Conservation (phyloP, 495 filamentous ascomycete species). For the Diplogelasinospora grovesii region DNA sequence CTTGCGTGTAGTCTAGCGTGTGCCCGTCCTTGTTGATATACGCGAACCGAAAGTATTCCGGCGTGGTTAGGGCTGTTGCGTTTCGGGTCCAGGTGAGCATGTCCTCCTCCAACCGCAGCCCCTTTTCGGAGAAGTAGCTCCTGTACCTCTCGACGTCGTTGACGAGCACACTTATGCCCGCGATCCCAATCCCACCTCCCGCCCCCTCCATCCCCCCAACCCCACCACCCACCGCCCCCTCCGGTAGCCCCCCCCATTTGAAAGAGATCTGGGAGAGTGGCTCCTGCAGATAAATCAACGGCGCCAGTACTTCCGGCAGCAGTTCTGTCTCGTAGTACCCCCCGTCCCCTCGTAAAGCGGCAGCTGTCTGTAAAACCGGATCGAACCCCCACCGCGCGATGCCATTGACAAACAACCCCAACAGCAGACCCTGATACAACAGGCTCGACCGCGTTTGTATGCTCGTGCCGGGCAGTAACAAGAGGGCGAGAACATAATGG, state of each 20-base stretch:
- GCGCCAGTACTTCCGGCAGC: conserved; percentile 54
- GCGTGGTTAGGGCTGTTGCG: background rate
- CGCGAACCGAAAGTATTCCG: conserved; percentile 22
- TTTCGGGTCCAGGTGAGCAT: conserved; percentile 16
- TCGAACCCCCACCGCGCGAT: conserved; percentile 92
- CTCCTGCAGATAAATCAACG: conserved; percentile 31
- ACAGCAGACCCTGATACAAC: conserved; percentile 77
- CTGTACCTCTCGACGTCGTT: conserved; percentile 26
- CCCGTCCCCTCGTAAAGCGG: conserved; percentile 58
- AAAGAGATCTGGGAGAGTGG: conserved; percentile 47
- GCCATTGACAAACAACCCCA: conserved; percentile 90
- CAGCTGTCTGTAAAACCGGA: conserved; percentile 74
- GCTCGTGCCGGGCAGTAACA: conserved; percentile 74
- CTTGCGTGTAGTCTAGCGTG: conserved; percentile 17
- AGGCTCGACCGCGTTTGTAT: conserved; percentile 74
- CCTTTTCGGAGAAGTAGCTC: conserved; percentile 13
- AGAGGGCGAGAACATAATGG: conserved; percentile 84
- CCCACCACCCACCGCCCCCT: background rate
- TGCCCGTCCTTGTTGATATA: conserved; percentile 10
- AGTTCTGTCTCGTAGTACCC: conserved; percentile 58
- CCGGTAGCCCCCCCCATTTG: conserved; percentile 42
- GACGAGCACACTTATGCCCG: conserved; percentile 22
- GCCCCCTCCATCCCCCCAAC: conserved; percentile 3
- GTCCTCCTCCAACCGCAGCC: conserved; percentile 14
- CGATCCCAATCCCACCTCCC: background rate